phyloP scores from a whole-genome alignment of 805 yeast genomes.

The Candida peoriensis region DNA sequence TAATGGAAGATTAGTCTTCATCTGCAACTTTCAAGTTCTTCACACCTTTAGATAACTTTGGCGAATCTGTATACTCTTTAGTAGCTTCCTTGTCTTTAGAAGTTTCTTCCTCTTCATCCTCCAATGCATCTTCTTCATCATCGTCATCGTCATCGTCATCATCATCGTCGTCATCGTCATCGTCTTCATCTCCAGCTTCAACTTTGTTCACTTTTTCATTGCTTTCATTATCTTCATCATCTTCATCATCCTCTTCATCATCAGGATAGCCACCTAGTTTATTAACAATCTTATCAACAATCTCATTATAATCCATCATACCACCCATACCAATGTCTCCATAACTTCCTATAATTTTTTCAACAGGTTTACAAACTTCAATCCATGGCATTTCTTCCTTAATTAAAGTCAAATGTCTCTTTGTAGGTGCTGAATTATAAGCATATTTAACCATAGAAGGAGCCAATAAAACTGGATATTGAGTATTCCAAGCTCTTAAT shows the following conservation, averaged over 20 bases:
- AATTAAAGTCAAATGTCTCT: constrained; percentile 69
- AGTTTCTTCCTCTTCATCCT: constrained; percentile 14
- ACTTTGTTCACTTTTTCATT: constrained; percentile 44
- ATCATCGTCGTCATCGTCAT: constrained; percentile 29
- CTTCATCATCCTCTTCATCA: constrained; percentile 44
- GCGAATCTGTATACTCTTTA: background rate
- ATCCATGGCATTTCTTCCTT: constrained; percentile 94
- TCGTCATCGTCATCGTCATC: constrained; percentile 14
- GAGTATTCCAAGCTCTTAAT: constrained; percentile 92
- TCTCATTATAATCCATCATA: constrained; percentile 96
- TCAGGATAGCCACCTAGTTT: constrained; percentile 62
- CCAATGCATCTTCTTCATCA: constrained; percentile 10
- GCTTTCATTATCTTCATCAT: constrained; percentile 39
- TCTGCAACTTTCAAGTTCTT: background rate
- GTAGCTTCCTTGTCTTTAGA: constrained; percentile 22
- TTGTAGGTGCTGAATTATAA: constrained; percentile 84
- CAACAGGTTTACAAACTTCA: constrained; percentile 89
- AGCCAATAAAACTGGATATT: constrained; percentile 82
- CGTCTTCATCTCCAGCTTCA: constrained; percentile 36
- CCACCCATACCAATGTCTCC: constrained; percentile 99
- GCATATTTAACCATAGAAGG: constrained; percentile 96
- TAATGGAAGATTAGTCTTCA: background rate
- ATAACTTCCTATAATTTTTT: constrained; percentile 85
- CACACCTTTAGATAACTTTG: background rate
- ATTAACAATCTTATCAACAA: constrained; percentile 77